These are phyloP conservation scores for Verticillium isaacii DNA, from an alignment of 2,329 filamentous ascomycete species.

Conservation along the genomic window DNA sequence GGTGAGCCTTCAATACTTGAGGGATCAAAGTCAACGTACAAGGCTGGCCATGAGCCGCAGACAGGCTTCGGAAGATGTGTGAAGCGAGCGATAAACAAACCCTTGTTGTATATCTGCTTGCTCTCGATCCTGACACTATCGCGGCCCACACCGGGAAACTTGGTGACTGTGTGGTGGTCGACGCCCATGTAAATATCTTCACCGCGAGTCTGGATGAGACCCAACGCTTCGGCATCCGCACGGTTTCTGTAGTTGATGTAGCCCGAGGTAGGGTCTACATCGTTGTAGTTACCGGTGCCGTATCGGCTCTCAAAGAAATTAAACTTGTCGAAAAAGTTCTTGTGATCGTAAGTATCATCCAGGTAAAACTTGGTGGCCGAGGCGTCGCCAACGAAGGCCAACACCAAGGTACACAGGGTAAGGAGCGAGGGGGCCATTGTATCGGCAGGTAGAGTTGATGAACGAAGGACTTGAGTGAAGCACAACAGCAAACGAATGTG, in stretches of 20 bases:
- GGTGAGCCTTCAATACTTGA: background rate
- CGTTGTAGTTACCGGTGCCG: constrained; percentile 13
- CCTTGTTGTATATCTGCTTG: constrained; percentile 56
- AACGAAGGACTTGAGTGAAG: constrained; percentile 12
- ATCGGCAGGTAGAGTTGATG: constrained; percentile 13
- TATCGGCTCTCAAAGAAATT: constrained; percentile 28
- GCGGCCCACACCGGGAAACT: constrained; percentile 27
- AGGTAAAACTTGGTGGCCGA: constrained; percentile 30
- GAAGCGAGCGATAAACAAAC: constrained; percentile 61
- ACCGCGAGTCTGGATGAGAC: constrained; percentile 25
- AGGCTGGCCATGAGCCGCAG: constrained; percentile 70
- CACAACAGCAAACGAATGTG: constrained; percentile 28
- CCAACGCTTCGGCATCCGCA: constrained; percentile 25
- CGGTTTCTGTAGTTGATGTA: constrained; percentile 52
- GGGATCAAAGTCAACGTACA: constrained; percentile 32
- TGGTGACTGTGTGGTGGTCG: constrained; percentile 22
- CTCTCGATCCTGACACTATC: constrained; percentile 63
- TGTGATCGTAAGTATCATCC: constrained; percentile 31
- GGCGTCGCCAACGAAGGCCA: constrained; percentile 27
- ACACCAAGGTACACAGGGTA: constrained; percentile 31
- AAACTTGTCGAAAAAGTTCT: constrained; percentile 46
- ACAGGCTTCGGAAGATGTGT: constrained; percentile 57
- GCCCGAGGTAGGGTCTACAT: constrained; percentile 57
- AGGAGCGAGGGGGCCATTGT: constrained; percentile 36
- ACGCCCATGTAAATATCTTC: constrained; percentile 33